phyloP scores from a whole-genome alignment of 768 basidiomycete species.

The Myochromella boudieri region DNA sequence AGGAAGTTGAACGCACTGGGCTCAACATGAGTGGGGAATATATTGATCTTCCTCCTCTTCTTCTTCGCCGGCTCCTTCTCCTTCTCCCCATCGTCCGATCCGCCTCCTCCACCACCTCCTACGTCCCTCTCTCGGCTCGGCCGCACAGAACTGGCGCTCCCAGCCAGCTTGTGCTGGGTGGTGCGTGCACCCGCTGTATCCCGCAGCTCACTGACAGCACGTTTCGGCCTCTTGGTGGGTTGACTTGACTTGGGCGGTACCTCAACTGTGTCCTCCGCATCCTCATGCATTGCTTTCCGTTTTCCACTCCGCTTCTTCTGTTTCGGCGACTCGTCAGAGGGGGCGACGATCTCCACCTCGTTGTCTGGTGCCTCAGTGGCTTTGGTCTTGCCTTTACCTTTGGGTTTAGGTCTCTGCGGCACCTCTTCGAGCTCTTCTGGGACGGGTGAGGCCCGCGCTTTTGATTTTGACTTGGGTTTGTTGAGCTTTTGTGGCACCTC shows the following conservation, averaged over 20 bases:
- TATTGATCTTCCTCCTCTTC: conserved; percentile 70
- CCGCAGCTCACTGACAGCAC: conserved; percentile 3
- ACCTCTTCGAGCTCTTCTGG: conserved; percentile 20
- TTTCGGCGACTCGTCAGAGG: conserved; percentile 5
- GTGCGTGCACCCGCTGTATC: not conserved
- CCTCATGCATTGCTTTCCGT: conserved; percentile 23
- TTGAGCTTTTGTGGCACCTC: conserved; percentile 1
- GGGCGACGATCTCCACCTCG: conserved; percentile 18
- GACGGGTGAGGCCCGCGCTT: conserved; percentile 18
- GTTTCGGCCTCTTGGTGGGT: conserved; percentile 16
- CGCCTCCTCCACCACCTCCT: conserved; percentile 2
- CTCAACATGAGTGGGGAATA: conserved; percentile 48
- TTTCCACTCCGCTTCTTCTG: conserved; percentile 26
- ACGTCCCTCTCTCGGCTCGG: not conserved
- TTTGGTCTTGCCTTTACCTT: conserved; percentile 31
- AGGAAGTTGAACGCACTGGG: conserved; percentile 46
- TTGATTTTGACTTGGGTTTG: conserved; percentile 17
- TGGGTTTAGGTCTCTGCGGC: conserved; percentile 21
- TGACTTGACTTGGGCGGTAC: conserved; percentile 18
- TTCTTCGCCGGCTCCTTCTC: conserved; percentile 44
- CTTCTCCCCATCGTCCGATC: conserved; percentile 8
- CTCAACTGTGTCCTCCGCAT: conserved; percentile 18
- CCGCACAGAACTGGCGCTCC: not conserved
- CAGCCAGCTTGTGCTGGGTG: not conserved
- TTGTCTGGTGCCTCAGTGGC: conserved; percentile 21